Conservation (phyloP, 2,329 filamentous ascomycete species). For the Ceratocystis diversiconidia region DNA sequence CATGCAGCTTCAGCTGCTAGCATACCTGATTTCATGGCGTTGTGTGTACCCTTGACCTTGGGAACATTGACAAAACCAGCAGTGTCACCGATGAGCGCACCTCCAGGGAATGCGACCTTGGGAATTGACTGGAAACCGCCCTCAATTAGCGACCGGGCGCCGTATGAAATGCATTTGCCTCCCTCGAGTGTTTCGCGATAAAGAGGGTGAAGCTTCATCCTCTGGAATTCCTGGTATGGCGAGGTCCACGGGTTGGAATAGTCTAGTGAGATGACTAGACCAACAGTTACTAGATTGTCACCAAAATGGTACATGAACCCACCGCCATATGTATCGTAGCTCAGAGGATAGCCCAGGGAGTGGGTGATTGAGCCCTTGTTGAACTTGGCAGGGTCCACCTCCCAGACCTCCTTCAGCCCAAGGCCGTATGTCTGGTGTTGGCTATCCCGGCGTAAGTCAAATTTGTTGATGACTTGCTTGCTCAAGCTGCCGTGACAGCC, state of each 20-base stretch:
- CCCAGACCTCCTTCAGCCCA: constrained; percentile 95
- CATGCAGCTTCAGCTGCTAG: constrained; percentile 84
- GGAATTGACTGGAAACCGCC: constrained; percentile 96
- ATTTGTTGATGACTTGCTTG: constrained; percentile 91
- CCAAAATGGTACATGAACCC: constrained; percentile 99
- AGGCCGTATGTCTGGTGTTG: constrained; percentile 91
- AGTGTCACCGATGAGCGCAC: constrained; percentile 88
- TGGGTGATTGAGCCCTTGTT: constrained; percentile 72
- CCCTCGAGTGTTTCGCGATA: constrained; percentile 80
- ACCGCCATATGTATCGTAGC: constrained; percentile 82
- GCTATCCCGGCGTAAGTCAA: constrained; percentile 74
- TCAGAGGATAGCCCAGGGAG: constrained; percentile 82
- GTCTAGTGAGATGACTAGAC: constrained; percentile 83
- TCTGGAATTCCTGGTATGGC: constrained; percentile 92
- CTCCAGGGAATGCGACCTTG: constrained; percentile 90
- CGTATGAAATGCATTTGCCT: constrained; percentile 95
- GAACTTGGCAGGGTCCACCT: constrained; percentile 86
- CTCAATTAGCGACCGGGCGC: constrained; percentile 78
- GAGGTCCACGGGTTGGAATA: constrained; percentile 95
- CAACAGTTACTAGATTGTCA: constrained; percentile 86
- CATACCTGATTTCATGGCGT: constrained; percentile 95
- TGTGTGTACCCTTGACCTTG: constrained; percentile 97
- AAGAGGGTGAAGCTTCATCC: constrained; percentile 93
- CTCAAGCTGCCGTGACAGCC: constrained; percentile 91
- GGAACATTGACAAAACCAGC: constrained; percentile 95